Evolutionary conservation across 108 stramenopile genomes (phyloP).

Genomic region (Poteriospumella lacustris): DNA sequence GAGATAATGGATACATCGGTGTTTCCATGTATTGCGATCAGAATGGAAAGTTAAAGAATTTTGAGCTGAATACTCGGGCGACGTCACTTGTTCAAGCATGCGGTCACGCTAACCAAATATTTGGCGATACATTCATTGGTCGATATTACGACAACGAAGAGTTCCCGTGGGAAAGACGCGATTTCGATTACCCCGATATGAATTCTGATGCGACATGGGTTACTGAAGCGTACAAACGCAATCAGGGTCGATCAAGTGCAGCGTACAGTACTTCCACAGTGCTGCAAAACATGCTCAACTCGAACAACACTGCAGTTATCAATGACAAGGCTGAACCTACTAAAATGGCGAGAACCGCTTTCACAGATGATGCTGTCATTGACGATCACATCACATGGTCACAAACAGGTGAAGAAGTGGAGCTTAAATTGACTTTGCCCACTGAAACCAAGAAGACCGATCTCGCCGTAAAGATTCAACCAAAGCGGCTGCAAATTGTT

Average conservation of each 20-base stretch:
- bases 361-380: not conserved
- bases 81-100: not conserved
- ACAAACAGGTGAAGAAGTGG: not conserved
- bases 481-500: not conserved
- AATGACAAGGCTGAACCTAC: not conserved
- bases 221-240: not conserved
- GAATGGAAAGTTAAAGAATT: not conserved
- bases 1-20: not conserved
- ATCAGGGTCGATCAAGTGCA: not conserved
- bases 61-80: not conserved
- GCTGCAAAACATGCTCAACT: not conserved
- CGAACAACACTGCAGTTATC: not conserved
- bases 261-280: not conserved
- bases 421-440: not conserved
- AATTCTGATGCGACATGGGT: conserved; percentile 8
- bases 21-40: conserved; percentile 21
- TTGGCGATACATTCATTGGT: not conserved
- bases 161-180: not conserved
- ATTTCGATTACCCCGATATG: not conserved
- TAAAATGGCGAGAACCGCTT: not conserved
- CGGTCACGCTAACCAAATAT: not conserved
- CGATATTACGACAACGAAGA: not conserved
- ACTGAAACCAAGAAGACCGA: not conserved
- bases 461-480: not conserved
- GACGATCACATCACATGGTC: not conserved